These are phyloP conservation scores for Gamarada debralockiae DNA, from an alignment of 495 filamentous ascomycete species.

Conservation along the genomic window DNA sequence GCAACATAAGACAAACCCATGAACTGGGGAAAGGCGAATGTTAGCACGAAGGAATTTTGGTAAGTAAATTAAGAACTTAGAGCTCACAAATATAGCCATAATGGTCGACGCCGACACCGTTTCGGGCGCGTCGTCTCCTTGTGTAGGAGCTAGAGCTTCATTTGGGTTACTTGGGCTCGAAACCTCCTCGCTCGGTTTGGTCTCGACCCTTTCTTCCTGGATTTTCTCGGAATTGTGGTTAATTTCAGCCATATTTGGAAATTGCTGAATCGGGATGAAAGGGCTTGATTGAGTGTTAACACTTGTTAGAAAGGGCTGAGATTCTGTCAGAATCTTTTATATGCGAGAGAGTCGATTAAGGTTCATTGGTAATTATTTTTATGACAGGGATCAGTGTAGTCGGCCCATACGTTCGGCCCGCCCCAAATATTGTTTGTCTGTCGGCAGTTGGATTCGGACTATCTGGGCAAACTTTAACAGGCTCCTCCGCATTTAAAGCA, in stretches of 20 bases:
- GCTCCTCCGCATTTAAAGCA: too few relatives aligned
- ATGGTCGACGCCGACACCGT: slow-evolving; percentile 9
- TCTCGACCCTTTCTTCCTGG: slow-evolving; percentile 3
- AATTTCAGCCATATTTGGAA: slow-evolving; percentile 8
- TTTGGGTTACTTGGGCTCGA: slow-evolving; percentile 1
- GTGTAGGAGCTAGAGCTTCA: slow-evolving; percentile 1
- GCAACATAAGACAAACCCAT: slow-evolving; percentile 18
- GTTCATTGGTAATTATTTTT: too few relatives aligned
- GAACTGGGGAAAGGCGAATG: slow-evolving; percentile 9
- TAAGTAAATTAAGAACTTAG: background rate
- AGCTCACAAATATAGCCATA: slow-evolving; percentile 16
- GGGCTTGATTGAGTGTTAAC: background rate
- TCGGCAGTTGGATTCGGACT: too few relatives aligned
- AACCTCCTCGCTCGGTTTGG: background rate
- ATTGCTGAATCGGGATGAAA: background rate
- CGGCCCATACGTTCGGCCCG: too few relatives aligned
- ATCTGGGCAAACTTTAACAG: too few relatives aligned
- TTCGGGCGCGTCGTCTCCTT: slow-evolving; percentile 8
- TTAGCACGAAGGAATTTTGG: background rate
- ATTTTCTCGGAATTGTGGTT: slow-evolving; percentile 2
- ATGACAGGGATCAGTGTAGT: too few relatives aligned
- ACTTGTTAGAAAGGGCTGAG: too few relatives aligned
- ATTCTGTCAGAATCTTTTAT: background rate
- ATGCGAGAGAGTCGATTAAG: too few relatives aligned
- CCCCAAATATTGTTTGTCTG: too few relatives aligned